These are phyloP conservation scores for Kazachstania viticola DNA, from an alignment of 805 yeast genomes.

Conservation along the genomic window DNA sequence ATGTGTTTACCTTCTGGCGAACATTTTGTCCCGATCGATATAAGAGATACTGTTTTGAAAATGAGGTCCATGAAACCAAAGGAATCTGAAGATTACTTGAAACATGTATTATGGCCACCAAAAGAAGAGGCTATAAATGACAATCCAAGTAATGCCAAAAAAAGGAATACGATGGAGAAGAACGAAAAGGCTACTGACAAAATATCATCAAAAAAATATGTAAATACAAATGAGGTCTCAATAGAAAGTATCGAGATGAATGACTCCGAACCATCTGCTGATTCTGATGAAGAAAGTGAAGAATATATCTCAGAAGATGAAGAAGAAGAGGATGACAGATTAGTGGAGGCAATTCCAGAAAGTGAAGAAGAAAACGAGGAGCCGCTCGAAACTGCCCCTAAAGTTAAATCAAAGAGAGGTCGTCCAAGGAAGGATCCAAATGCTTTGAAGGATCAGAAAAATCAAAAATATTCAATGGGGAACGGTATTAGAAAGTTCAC, in stretches of 20 bases:
- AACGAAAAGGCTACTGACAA: background rate
- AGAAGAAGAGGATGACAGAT: constrained; percentile 2
- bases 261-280: background rate
- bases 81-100: constrained; percentile 10
- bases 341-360: constrained; percentile 2
- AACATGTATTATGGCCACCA: constrained; percentile 6
- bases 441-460: background rate
- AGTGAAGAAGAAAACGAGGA: constrained; percentile 3
- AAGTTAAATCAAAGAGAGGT: constrained; percentile 1
- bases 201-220: background rate
- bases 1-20: constrained; percentile 11
- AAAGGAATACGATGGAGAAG: background rate
- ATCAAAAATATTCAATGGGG: background rate
- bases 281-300: background rate
- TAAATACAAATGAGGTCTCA: background rate
- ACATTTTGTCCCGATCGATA: constrained; percentile 7
- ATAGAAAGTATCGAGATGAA: background rate
- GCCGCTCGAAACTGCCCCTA: background rate
- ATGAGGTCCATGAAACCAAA: constrained; percentile 9
- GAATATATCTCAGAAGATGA: constrained; percentile 4
- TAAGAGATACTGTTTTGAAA: constrained; percentile 3
- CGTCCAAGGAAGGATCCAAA: constrained; percentile 2
- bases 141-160: constrained; percentile 1
- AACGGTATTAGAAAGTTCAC: constrained; percentile 18
- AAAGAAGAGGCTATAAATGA: background rate